phyloP scores from a whole-genome alignment of 305 asterid species.

The Petunia hybrid region DNA sequence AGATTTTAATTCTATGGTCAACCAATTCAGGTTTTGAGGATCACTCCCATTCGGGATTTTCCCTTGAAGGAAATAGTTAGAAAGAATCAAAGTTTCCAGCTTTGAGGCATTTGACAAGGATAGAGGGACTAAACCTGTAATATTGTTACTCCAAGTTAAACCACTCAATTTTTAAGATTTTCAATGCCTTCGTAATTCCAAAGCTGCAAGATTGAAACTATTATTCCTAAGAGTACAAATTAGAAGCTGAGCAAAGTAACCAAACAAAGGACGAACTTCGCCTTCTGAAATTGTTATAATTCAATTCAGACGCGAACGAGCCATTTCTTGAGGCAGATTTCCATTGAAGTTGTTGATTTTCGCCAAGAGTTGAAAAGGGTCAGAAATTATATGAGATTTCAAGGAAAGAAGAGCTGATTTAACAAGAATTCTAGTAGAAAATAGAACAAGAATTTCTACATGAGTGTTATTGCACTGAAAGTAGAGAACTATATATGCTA shows the following conservation, averaged over 20 bases:
- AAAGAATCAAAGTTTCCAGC: constrained; percentile 26
- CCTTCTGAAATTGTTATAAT: constrained; percentile 35
- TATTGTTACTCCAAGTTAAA: background rate
- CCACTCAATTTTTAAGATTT: background rate
- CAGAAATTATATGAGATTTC: constrained; percentile 9
- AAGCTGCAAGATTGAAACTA: constrained; percentile 29
- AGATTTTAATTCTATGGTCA: constrained; percentile 29
- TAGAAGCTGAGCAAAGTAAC: constrained; percentile 1
- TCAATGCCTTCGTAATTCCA: constrained; percentile 38
- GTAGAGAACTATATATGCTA: background rate
- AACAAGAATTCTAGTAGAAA: background rate
- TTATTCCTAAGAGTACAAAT: background rate
- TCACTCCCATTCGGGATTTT: constrained; percentile 36
- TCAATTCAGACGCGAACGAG: constrained; percentile 27
- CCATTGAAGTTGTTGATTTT: constrained; percentile 35
- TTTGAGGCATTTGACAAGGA: constrained; percentile 34
- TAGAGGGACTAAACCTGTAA: constrained; percentile 28
- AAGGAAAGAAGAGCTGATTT: constrained; percentile 11
- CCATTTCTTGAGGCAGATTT: constrained; percentile 22
- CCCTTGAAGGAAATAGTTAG: constrained; percentile 24
- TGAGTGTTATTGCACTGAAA: background rate
- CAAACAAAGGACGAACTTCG: constrained; percentile 21
- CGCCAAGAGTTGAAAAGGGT: background rate
- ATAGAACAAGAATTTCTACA: background rate
- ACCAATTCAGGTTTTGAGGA: constrained; percentile 37